Base-by-base conservation (phyloP, 2,329 filamentous ascomycete species). In the Talaromyces pinophilus region DNA sequence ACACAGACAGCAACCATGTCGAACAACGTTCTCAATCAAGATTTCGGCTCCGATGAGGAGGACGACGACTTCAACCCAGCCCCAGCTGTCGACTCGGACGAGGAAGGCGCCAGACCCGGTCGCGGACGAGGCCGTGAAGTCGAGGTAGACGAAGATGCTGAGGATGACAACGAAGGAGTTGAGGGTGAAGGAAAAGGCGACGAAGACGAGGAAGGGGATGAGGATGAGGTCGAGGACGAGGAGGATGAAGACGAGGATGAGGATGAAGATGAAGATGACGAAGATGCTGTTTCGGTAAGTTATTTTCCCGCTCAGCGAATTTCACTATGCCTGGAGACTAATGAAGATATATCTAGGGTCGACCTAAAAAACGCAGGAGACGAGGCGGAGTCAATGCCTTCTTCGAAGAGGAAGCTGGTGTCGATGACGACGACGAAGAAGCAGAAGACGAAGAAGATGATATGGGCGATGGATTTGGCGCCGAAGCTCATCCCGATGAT, bases 331-430 rank as follows among this genome's bases (percentile, higher is more conserved):
- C 15, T 17, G 10, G n/a, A 6, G 33, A 25, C 55, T 67, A 35
- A 67, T 70, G 54, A 67, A 40, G 8, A 8, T 64, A 40, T 44
- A 25, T 59, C 4, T 72, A 89, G 85, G 85, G 84, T 66, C 87
- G 92, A 74, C 91, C 92, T 65, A 87, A 90, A 72, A 98, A 98
- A 80, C 91, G 93, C 66, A 81, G 85, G 75, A 90, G 89, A 77
- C 88, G 87, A 38, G 65, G 65, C 77, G 88, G 91, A 70, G 86
- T 86, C 70, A 88, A 92, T 69, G 92, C 92, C 72, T 89, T 90
- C 74, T 97, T 97, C 81, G 95, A 99, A 88, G 92, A 94, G 74
- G 95, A 99, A 84, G 95, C 95, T 77, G 95, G 97, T 81, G 95
- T 99, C 72, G 95, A 98, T 75, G 95, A 91, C 67, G 89, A 96